Evolutionary conservation across 768 basidiomycete genomes (phyloP).

Genomic region (Lactarius evosmus): DNA sequence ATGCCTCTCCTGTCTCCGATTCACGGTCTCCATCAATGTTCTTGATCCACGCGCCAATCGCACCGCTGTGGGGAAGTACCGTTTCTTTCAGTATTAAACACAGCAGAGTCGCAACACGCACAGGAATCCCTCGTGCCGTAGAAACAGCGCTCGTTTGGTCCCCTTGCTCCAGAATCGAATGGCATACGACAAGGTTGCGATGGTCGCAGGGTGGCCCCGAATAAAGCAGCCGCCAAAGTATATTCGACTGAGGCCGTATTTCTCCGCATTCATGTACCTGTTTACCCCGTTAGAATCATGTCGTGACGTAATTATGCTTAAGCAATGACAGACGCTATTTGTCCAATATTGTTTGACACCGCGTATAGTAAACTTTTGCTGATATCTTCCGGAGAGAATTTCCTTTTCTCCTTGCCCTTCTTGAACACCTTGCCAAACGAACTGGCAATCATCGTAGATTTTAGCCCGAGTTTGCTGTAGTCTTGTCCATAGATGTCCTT

Average conservation of each 20-base stretch:
- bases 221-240: slow-evolving; percentile 99
- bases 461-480: slow-evolving; percentile 91
- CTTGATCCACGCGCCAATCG: slow-evolving; percentile 97
- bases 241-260: slow-evolving; percentile 93
- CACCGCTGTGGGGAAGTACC: slow-evolving; percentile 55
- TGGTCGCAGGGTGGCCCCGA: slow-evolving; percentile 95
- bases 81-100: slow-evolving; percentile 13
- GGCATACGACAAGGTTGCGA: slow-evolving; percentile 95
- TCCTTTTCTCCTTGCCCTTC: slow-evolving; percentile 73
- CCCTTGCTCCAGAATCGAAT: slow-evolving; percentile 99
- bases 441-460: slow-evolving; percentile 97
- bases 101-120: slow-evolving; percentile 44
- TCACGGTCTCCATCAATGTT: slow-evolving; percentile 63
- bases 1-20: slow-evolving; percentile 23
- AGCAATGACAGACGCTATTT: slow-evolving; percentile 86
- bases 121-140: slow-evolving; percentile 98
- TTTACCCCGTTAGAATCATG: slow-evolving; percentile 22
- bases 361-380: slow-evolving; percentile 93
- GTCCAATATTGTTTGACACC: slow-evolving; percentile 98
- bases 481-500: slow-evolving; percentile 99
- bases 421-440: slow-evolving; percentile 99
- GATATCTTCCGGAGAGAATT: slow-evolving; percentile 89
- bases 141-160: slow-evolving; percentile 91
- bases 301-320: background rate
- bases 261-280: slow-evolving; percentile 99